Base-by-base conservation (phyloP, 2,329 filamentous ascomycete genomes). In the Thelonectria blattea region DNA sequence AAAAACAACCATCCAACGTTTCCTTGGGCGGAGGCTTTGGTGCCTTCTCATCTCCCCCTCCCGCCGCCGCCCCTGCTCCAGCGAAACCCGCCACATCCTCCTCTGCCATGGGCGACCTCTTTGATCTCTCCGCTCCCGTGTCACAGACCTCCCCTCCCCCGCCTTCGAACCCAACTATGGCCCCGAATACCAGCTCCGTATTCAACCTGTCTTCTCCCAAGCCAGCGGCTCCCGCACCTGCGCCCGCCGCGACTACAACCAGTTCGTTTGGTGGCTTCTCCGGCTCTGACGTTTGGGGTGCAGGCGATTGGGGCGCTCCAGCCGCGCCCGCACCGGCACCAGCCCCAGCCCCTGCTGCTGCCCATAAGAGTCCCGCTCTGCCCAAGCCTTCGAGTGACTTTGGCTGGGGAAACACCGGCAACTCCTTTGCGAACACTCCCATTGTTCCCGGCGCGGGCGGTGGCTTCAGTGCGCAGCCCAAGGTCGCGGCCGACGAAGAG, bases 401-500 rank as follows among this genome's bases (percentile, higher is more conserved):
- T 69, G 84, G 82, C 53, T 89, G 87, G 83, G 84, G 85, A 8
- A 72, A 70, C 56, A 52, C 68, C 3, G 74, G 78, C 47, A 73
- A 74, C 27, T 81, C 80, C n/a, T 81, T 88, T 66, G 82, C 85
- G 42, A 84, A 72, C 68, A 83, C 85, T 62, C 84, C 85, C 51
- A 86, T 89, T 72, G 81, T 89, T 18, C 84, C 85, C 2, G 84
- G 86, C 1, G 79, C 85, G 0, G 83, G 83, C 66, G 89, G 89
- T 22, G 89, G 89, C 6, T 90, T 91, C 75, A 85, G 81, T 54
- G 27, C 27, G 27, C 79, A 81, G 42, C 88, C 91, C 22, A 89
- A 90, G 70, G 91, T 97, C 2, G 84, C 91, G 37, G 90, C 91
- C 0, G 94, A 98, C 70, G 94, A 98, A 76, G 94, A 98, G 73